Conservation (phyloP, 305 asterid species). For the Rubia peregrina region DNA sequence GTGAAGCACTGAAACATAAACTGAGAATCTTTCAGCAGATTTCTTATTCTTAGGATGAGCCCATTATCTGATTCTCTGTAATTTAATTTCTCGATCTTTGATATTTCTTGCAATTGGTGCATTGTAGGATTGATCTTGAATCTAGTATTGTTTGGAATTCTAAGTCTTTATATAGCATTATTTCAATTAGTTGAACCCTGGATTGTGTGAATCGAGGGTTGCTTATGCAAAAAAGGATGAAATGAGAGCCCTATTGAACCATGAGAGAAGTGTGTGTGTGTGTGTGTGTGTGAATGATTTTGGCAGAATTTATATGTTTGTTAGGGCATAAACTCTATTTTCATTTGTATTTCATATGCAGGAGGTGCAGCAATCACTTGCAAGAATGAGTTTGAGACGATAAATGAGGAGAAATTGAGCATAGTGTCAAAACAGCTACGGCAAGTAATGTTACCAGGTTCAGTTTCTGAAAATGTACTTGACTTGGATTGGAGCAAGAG, state of each 20-base stretch:
- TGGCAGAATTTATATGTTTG: constrained; percentile 3
- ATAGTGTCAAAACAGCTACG: constrained; percentile 67
- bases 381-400: constrained; percentile 74
- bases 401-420: constrained; percentile 56
- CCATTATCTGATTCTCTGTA: background rate
- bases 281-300: background rate
- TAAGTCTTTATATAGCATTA: background rate
- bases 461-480: constrained; percentile 25
- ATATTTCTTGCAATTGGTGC: background rate
- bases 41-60: background rate
- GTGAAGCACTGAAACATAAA: background rate
- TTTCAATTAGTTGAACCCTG: background rate
- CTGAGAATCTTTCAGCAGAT: background rate
- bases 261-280: background rate
- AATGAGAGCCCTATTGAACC: background rate
- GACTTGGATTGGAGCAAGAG: constrained; percentile 97
- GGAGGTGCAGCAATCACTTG: constrained; percentile 95
- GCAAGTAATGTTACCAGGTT: constrained; percentile 49
- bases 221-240: background rate
- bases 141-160: background rate
- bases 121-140: background rate
- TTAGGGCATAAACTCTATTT: background rate
- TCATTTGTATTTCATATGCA: constrained; percentile 18
- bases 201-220: background rate
- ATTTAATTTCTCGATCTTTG: background rate